Conservation (phyloP, 257 asterid genomes). For the Solanum piurae region DNA sequence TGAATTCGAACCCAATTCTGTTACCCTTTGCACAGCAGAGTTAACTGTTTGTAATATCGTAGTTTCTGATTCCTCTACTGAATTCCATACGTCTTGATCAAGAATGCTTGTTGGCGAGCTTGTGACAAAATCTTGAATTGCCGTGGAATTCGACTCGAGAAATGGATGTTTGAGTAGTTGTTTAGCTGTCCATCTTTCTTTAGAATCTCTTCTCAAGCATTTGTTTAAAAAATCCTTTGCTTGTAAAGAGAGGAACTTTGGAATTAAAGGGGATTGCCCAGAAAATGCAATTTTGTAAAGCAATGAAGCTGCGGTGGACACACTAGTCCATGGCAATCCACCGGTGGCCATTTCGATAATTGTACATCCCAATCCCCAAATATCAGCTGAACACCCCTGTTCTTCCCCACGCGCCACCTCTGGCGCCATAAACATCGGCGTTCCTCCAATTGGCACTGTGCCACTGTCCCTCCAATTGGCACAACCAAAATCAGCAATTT, state of each 20-base stretch:
- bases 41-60: neutral
- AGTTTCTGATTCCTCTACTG: conserved; percentile 31
- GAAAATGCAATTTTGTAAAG: conserved; percentile 53
- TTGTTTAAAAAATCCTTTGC: conserved; percentile 55
- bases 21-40: conserved; percentile 14
- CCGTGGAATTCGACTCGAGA: neutral
- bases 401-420: conserved; percentile 65
- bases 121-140: neutral
- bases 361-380: conserved; percentile 81
- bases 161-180: conserved; percentile 59
- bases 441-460: conserved; percentile 16
- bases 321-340: conserved; percentile 48
- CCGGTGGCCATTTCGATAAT: conserved; percentile 73
- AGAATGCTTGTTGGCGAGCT: conserved; percentile 61
- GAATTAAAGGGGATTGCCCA: conserved; percentile 47
- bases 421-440: conserved; percentile 81
- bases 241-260: conserved; percentile 35
- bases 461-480: conserved; percentile 18
- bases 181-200: conserved; percentile 51
- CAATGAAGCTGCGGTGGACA: conserved; percentile 9
- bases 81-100: conserved; percentile 60
- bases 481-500: conserved; percentile 72
- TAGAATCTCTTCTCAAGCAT: conserved; percentile 42
- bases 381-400: conserved; percentile 55
- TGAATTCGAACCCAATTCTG: conserved; percentile 9